Evolutionary conservation across 2,329 filamentous ascomycete genomes (phyloP), one percentile per base, ranked within the genome.

Genomic region (Trichoderma atrobrunneum): DNA sequence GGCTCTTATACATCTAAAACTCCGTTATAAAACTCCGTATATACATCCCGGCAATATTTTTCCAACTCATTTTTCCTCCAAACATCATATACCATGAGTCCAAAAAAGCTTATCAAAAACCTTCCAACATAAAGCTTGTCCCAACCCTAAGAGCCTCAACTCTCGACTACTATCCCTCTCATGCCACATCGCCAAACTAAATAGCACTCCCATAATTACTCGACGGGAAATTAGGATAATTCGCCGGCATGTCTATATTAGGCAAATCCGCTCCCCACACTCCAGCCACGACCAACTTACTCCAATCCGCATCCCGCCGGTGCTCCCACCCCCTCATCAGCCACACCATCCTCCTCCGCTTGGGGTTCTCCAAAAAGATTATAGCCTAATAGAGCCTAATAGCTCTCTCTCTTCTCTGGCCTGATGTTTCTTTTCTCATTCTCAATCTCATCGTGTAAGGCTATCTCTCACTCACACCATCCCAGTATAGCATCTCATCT

Each of bases 161-260:
- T 8, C 18, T 48, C 18, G 43, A 21, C 43, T 16, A 48, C 43
- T n/a, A 39, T 48, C n/a, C 43, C 43, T 48, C 43, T 48, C 43
- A 48, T 48, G 18, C 43, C 43, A 48, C 43, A 48, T 48, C 43
- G n/a, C 43, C 43, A 51, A 51, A 21, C 16, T 39, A 51, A 51
- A 51, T 12, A 51, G 10, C n/a, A 21, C 36, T 63, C 39, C n/a
- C 39, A 32, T 32, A 14, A 48, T 48, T 48, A 48, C 5, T 21
- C 43, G 18, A 48, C 43, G 65, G 65, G 24, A 68, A 68, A 68
- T 60, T 68, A 60, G 34, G 51, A 36, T 51, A 69, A 34, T 60
- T 51, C 66, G 28, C 66, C 66, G 66, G 66, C 66, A 69, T 59
- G 59, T 61, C 66, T 51, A 18, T 34, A 36, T 69, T 69, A 69